Percentiles rank a stretch among this genome's conserved stretches.
Conservation (phyloP, 495 filamentous ascomycete species). For the Penicillium goetzii region DNA sequence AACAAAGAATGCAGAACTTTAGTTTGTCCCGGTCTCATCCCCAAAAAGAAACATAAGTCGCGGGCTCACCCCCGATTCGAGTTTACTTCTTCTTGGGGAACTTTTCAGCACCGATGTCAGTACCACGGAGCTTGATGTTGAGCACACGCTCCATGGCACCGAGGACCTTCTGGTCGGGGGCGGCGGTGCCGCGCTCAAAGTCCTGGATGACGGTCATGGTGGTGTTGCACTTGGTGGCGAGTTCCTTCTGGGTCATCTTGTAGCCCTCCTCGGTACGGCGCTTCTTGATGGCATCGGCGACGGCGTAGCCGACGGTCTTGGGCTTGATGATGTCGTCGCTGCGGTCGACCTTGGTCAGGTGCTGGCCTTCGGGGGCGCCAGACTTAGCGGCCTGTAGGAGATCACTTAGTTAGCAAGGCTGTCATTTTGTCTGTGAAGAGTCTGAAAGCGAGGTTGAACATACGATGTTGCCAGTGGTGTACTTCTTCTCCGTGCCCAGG, state of each 20-base stretch:
- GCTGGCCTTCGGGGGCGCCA: slow-evolving; percentile 79
- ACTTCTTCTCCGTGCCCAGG: slow-evolving; percentile 94
- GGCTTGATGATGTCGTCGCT: slow-evolving; percentile 97
- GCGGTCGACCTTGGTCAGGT: slow-evolving; percentile 96
- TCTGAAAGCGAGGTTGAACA: slow-evolving; percentile 37
- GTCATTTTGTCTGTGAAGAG: neutral
- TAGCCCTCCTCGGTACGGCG: slow-evolving; percentile 69
- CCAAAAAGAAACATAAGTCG: slow-evolving; percentile 30
- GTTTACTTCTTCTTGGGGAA: slow-evolving; percentile 71
- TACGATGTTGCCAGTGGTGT: slow-evolving; percentile 73
- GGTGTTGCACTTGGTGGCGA: slow-evolving; percentile 92
- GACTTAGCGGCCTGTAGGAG: slow-evolving; percentile 56
- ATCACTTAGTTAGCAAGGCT: slow-evolving; percentile 11
- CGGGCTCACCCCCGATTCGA: slow-evolving; percentile 34
- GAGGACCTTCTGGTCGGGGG: slow-evolving; percentile 85
- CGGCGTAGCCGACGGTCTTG: slow-evolving; percentile 78
- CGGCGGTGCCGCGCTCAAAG: slow-evolving; percentile 80
- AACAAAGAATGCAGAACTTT: slow-evolving; percentile 28
- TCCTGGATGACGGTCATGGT: slow-evolving; percentile 77
- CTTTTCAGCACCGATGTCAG: slow-evolving; percentile 74
- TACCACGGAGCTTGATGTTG: slow-evolving; percentile 81
- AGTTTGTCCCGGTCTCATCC: slow-evolving; percentile 30
- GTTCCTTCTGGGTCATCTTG: slow-evolving; percentile 96
- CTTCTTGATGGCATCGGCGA: slow-evolving; percentile 80
- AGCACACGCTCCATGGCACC: slow-evolving; percentile 79